These are phyloP conservation scores for Stromatinia cepivora DNA, from an alignment of 2,329 filamentous ascomycete species.

Conservation along the genomic window DNA sequence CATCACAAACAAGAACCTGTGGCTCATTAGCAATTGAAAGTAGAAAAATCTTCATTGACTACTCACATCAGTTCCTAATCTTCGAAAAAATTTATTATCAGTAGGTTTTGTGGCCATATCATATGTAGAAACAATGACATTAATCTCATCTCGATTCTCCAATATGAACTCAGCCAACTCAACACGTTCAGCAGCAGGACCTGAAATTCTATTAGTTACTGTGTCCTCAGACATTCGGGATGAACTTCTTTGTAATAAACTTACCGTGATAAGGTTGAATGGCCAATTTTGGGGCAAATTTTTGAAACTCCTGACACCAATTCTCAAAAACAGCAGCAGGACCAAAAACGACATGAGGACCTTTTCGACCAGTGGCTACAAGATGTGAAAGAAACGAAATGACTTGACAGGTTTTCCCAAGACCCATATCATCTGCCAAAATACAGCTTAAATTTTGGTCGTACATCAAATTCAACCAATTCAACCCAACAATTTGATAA, in stretches of 20 bases:
- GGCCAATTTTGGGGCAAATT: constrained; percentile 75
- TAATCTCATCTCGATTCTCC: constrained; percentile 64
- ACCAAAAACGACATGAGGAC: constrained; percentile 82
- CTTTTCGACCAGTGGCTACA: constrained; percentile 65
- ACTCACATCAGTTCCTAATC: constrained; percentile 52
- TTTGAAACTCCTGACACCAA: constrained; percentile 87
- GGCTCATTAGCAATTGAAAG: constrained; percentile 25
- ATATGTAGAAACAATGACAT: constrained; percentile 72
- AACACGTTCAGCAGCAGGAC: constrained; percentile 65
- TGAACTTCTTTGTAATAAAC: not conserved
- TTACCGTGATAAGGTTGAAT: constrained; percentile 67
- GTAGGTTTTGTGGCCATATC: constrained; percentile 59
- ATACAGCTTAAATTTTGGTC: constrained; percentile 81
- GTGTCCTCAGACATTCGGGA: not conserved
- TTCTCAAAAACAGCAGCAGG: constrained; percentile 94
- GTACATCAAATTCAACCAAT: constrained; percentile 89
- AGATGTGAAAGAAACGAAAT: constrained; percentile 88
- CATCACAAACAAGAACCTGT: constrained; percentile 71
- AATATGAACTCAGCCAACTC: constrained; percentile 67
- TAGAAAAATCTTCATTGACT: not conserved
- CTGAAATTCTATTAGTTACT: constrained; percentile 42
- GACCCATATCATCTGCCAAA: constrained; percentile 93
- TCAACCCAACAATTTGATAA: constrained; percentile 91
- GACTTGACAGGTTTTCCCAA: constrained; percentile 96
- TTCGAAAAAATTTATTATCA: constrained; percentile 64